Evolutionary conservation across 352 stramenopile species (phyloP), one percentile per base, ranked within the genome.

Genomic region (Phytopythium sindhum): DNA sequence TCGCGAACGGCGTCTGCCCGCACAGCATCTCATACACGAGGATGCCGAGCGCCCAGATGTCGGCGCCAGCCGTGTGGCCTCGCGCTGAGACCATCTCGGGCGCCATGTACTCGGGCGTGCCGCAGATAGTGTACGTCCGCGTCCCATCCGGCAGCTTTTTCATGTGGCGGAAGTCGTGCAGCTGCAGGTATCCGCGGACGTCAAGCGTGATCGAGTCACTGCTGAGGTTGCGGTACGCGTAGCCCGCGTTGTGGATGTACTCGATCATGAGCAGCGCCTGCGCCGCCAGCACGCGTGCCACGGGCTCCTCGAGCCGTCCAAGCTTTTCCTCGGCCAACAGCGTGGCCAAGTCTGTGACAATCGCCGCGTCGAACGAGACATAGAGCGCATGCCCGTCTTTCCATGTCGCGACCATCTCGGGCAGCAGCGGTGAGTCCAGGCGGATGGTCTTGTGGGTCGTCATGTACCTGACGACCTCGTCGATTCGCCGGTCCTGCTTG

Each of bases 101-200:
- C 11, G 89, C 83, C 74, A 96, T 93, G 72, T 96, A 97, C 71
- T 97, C 89, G 31, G 89, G 81, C 26, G 88, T 96, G 11, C 88
- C 88, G 48, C 87, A 96, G 61, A 97, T 91, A 35, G 89, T 96
- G 71, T 94, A 93, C 33, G 89, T 96, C 15, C 85, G 80, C 23
- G 78, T 80, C 60, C 93, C 81, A 57, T 95, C 86, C 10, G 82
- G 81, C 7, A 93, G 77, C 48, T 89, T 89, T 64, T 93, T 93
- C 82, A 91, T 89, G 69, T 91, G 81, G 44, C 83, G 71, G 68
- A 96, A 96, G 64, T 97, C 89, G 62, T 93, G 80, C 8, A 97
- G 74, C 65, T 93, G 84, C 33, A 97, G 55, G 47, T 93, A 95
- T 4, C 89, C 89, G 29, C 81, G 81, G 26, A 71, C 81, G 67